Conservation (phyloP, 1,284 basidiomycete genomes). For the Cystobasidium sp. region DNA sequence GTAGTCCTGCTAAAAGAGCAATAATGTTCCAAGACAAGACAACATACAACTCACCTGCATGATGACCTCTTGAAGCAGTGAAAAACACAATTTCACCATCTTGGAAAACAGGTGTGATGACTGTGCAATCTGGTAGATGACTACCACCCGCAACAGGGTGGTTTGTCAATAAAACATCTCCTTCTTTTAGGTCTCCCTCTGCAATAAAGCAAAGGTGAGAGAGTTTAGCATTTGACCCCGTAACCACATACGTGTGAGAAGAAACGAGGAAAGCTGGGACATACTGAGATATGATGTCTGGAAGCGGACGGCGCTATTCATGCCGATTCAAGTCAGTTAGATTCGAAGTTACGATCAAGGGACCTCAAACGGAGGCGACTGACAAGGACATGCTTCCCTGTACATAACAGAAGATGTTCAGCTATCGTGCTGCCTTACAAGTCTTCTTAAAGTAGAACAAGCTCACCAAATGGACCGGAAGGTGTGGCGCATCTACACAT, state of each 20-base stretch:
- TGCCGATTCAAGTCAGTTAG: background rate
- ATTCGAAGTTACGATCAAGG: background rate
- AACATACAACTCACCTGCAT: slow-evolving; percentile 68
- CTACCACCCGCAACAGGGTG: slow-evolving; percentile 68
- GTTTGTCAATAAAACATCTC: slow-evolving; percentile 69
- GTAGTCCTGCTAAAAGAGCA: background rate
- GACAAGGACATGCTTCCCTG: slow-evolving; percentile 46
- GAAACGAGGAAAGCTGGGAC: background rate
- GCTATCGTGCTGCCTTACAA: background rate
- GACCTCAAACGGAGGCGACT: background rate
- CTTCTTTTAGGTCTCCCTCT: slow-evolving; percentile 68
- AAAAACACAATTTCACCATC: slow-evolving; percentile 82
- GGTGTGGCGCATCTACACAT: slow-evolving; percentile 74
- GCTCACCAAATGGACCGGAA: slow-evolving; percentile 61
- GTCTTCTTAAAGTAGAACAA: no score
- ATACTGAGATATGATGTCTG: slow-evolving; percentile 41
- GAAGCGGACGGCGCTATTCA: slow-evolving; percentile 43
- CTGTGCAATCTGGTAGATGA: slow-evolving; percentile 60
- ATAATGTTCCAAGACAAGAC: background rate
- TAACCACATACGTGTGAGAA: no score
- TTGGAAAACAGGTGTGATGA: slow-evolving; percentile 84
- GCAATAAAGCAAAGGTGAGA: background rate
- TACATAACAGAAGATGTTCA: background rate
- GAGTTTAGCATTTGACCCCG: background rate
- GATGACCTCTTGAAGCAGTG: slow-evolving; percentile 77